Percentiles rank a stretch among this genome's conserved stretches.
Evolutionary conservation across 2,329 filamentous ascomycete genomes (phyloP).

Genomic region (Colletotrichum abscissum): DNA sequence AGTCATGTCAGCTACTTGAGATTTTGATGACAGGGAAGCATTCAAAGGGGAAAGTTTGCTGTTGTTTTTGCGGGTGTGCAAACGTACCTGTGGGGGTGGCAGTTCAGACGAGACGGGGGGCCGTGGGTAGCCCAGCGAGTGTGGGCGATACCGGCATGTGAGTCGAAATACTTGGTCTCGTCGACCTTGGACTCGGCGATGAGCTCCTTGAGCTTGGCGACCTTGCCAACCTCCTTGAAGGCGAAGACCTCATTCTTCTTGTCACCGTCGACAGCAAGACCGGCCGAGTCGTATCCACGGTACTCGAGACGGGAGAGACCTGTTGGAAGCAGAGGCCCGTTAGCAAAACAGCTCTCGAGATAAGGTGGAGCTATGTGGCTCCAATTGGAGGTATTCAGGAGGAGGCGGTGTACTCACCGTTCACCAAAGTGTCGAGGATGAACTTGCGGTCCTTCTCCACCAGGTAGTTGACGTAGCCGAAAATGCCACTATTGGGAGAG

Average conservation of each 20-base stretch:
- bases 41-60: conserved; percentile 9
- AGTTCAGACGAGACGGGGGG: conserved; percentile 91
- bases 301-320: conserved; percentile 97
- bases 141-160: conserved; percentile 98
- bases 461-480: conserved; percentile 99
- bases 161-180: conserved; percentile 93
- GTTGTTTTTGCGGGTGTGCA: conserved; percentile 12
- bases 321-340: conserved; percentile 52
- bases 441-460: conserved; percentile 98
- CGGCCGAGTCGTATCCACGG: conserved; percentile 97
- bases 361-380: conserved; percentile 23
- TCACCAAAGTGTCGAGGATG: conserved; percentile 95
- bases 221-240: conserved; percentile 99
- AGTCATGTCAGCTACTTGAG: conserved; percentile 29
- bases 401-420: conserved; percentile 72
- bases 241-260: conserved; percentile 98
- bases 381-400: conserved; percentile 12
- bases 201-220: conserved; percentile 93
- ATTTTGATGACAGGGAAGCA: conserved; percentile 17
- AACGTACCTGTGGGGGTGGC: conserved; percentile 94
- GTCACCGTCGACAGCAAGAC: conserved; percentile 94
- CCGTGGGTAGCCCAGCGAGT: conserved; percentile 99
- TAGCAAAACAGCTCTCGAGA: conserved; percentile 39
- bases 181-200: conserved; percentile 87
- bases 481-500: conserved; percentile 77